Percentiles rank a stretch among this genome's conserved stretches.
phyloP scores from a whole-genome alignment of 306 rosid species.

The Benincasa hispida region DNA sequence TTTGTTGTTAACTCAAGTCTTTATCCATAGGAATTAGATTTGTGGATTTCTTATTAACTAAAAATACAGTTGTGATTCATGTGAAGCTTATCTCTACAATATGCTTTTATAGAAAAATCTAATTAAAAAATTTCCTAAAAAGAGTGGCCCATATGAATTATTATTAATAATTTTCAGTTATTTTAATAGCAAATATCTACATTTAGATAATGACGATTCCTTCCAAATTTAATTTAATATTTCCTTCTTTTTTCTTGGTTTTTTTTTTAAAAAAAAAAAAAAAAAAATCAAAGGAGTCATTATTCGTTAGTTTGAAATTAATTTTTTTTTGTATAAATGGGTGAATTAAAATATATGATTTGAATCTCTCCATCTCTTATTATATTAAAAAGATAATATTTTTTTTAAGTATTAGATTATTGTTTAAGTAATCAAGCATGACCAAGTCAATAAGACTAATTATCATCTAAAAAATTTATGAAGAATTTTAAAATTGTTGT shows the following conservation, averaged over 20 bases:
- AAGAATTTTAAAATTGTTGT: too few relatives aligned
- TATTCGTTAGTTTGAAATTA: not conserved
- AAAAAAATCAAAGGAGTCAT: too few relatives aligned
- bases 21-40: not conserved
- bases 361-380: too few relatives aligned
- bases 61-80: not conserved
- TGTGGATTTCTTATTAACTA: not conserved
- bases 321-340: too few relatives aligned
- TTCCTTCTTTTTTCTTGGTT: not conserved
- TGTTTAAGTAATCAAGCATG: too few relatives aligned
- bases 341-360: too few relatives aligned
- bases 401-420: too few relatives aligned
- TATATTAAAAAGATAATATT: too few relatives aligned
- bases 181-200: not conserved
- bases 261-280: too few relatives aligned
- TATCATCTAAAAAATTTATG: too few relatives aligned
- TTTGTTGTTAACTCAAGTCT: not conserved
- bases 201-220: not conserved
- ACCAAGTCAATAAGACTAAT: too few relatives aligned
- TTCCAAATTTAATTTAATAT: not conserved
- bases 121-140: not conserved
- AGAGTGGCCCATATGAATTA: not conserved
- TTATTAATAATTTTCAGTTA: not conserved
- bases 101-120: not conserved
- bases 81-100: not conserved